Conservation (phyloP, 1,284 basidiomycete species). For the Termitomyces sp. region DNA sequence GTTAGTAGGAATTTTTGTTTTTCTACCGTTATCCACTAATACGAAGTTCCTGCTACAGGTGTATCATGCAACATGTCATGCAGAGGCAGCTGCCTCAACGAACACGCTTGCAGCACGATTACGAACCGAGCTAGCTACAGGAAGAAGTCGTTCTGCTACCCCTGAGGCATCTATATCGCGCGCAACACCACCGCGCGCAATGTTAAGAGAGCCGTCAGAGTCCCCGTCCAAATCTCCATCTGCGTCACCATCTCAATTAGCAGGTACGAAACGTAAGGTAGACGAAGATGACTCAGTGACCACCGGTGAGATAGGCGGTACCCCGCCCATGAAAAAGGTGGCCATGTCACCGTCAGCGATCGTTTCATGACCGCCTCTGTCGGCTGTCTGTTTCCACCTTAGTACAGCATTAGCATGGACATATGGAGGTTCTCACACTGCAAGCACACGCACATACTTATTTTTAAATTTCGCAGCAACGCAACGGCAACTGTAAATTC, state of each 20-base stretch:
- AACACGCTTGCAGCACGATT: slow-evolving; percentile 61
- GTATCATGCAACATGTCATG: slow-evolving; percentile 89
- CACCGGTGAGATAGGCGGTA: slow-evolving; percentile 37
- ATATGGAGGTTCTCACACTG: slow-evolving; percentile 11
- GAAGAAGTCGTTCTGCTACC: slow-evolving; percentile 70
- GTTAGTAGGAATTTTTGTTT: slow-evolving; percentile 45
- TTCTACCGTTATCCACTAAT: slow-evolving; percentile 1
- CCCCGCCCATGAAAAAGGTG: slow-evolving; percentile 56
- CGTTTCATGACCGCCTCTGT: slow-evolving; percentile 6
- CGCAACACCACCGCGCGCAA: slow-evolving; percentile 43
- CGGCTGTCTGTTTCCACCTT: slow-evolving; percentile 2
- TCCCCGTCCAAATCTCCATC: slow-evolving; percentile 31
- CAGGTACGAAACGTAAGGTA: slow-evolving; percentile 68
- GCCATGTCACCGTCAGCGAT: slow-evolving; percentile 32
- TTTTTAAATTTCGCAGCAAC: slow-evolving; percentile 11
- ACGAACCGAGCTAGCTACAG: slow-evolving; percentile 50
- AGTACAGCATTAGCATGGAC: slow-evolving; percentile 12
- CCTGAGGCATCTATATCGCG: slow-evolving; percentile 46
- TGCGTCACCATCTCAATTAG: slow-evolving; percentile 44
- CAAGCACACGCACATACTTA: slow-evolving; percentile 11
- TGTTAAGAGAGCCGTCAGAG: slow-evolving; percentile 26
- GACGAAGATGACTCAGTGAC: slow-evolving; percentile 40
- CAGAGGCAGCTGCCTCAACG: slow-evolving; percentile 65
- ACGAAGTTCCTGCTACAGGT: slow-evolving; percentile 41
- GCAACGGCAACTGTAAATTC: slow-evolving; percentile 18